Evolutionary conservation across 2,329 filamentous ascomycete species (phyloP), one percentile per base, ranked within the genome.

Genomic region (Sporothrix pallida): DNA sequence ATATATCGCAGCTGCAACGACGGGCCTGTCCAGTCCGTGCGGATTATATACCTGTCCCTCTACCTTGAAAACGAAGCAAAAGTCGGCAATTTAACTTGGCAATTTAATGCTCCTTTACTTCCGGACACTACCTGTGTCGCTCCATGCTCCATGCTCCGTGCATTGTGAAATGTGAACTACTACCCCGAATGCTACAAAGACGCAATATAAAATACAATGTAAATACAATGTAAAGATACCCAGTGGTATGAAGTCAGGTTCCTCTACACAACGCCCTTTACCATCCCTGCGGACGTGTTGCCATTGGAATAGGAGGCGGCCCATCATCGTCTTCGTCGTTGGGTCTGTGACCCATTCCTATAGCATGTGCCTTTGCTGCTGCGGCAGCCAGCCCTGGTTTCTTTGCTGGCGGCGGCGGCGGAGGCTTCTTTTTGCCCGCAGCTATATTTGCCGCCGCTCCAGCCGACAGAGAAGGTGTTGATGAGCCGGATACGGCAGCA

Each of bases 241-340:
- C 20, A 23, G 9, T 65, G 42, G 42, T 46, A 23, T 46, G 46
- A n/a, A 46, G 46, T 20, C 17, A 23, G 44, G 10, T 2, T 9
- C 10, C 1, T 63, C 7, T 20, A 4, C 2, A 9, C 10, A 20
- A 42, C 0, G 8, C 37, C 63, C 10, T 12, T 17, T 50, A 77
- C 74, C 75, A 76, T 3, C 70, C 54, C 8, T 81, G 82, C 3
- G 87, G 87, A 72, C 84, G 83, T 2, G 87, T 87, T 70, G 83
- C 81, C 80, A 86, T 78, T 15, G 88, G 88, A 58, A 90, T 81
- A 0, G 87, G 87, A 5, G 88, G 88, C 10, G 86, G 86, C 17
- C 76, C 78, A 60, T 80, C 81, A 5, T 79, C 80, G 54, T 80
- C 78, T 7, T 77, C 77, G 8, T 74, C 44, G 54, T 72, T 31